Conservation (phyloP, 1,139 yeast genomes). For the Lodderomyces oxycetoniae region DNA sequence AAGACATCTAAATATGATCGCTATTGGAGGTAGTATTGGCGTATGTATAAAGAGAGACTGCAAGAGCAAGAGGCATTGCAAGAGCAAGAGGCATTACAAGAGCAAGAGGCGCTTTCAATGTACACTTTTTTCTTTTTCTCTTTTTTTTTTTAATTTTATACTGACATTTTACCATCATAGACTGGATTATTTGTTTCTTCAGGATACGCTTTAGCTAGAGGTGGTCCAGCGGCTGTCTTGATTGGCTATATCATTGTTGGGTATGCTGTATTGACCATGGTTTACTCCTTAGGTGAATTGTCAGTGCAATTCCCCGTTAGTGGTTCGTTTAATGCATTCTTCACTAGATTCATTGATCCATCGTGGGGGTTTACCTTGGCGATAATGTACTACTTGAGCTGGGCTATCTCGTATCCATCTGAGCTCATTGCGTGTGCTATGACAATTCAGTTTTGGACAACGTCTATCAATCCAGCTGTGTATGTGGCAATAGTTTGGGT, state of each 20-base stretch:
- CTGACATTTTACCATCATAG: too few species aligned
- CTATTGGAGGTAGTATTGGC: conserved; percentile 43
- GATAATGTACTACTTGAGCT: conserved; percentile 36
- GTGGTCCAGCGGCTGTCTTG: conserved; percentile 67
- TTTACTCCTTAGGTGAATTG: conserved; percentile 58
- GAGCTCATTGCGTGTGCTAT: conserved; percentile 43
- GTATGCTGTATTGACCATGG: conserved; percentile 45
- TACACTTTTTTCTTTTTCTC: conserved; percentile 17
- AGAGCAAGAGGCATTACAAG: too few species aligned
- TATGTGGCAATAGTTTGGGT: conserved; percentile 43
- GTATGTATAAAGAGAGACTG: too few species aligned
- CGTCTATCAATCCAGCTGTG: conserved; percentile 34
- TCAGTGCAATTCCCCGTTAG: conserved; percentile 59
- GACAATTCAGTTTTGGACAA: conserved; percentile 41
- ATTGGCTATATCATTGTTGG: conserved; percentile 47
- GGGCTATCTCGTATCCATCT: conserved; percentile 43
- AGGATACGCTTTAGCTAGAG: conserved; percentile 60
- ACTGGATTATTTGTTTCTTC: conserved; percentile 47
- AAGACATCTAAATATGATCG: conserved; percentile 43
- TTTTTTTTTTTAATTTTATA: too few species aligned
- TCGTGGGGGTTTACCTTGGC: conserved; percentile 55
- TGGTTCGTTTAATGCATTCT: conserved; percentile 56
- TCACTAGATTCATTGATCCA: conserved; percentile 57
- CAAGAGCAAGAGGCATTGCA: too few species aligned
- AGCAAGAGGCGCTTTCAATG: too few species aligned